These are phyloP conservation scores for Backusella parvicylindrica DNA, from an alignment of 192 early-diverging fungal genomes.

Conservation along the genomic window DNA sequence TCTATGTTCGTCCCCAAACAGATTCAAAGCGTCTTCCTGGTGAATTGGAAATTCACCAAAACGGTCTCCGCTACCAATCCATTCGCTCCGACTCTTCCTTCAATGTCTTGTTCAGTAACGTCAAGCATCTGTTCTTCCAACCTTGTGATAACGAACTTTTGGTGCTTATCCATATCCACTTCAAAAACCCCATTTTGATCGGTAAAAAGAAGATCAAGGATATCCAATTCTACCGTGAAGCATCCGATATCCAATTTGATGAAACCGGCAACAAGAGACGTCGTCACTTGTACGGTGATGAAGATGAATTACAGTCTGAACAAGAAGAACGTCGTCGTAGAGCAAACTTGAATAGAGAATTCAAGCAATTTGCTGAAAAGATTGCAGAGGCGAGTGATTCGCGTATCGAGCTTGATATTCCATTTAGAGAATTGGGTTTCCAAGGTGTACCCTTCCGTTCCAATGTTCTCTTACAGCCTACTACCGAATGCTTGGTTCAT, in stretches of 20 bases:
- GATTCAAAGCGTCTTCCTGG: constrained; percentile 91
- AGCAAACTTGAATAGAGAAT: constrained; percentile 86
- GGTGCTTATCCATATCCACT: constrained; percentile 92
- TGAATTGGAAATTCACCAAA: constrained; percentile 95
- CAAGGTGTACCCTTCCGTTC: constrained; percentile 90
- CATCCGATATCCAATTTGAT: constrained; percentile 91
- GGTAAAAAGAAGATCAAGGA: constrained; percentile 98
- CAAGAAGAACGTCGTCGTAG: constrained; percentile 90
- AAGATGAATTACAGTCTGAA: constrained; percentile 96
- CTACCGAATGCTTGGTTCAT: constrained; percentile 94
- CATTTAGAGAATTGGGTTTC: constrained; percentile 92
- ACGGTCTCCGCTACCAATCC: constrained; percentile 91
- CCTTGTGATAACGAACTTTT: constrained; percentile 96
- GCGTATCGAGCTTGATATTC: constrained; percentile 86
- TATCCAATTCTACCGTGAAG: constrained; percentile 98
- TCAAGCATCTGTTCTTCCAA: constrained; percentile 97
- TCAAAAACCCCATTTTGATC: constrained; percentile 96
- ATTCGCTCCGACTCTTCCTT: constrained; percentile 77
- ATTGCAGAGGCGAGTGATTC: constrained; percentile 79
- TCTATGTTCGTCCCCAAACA: constrained; percentile 86
- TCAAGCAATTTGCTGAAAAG: constrained; percentile 88
- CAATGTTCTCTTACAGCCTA: constrained; percentile 92
- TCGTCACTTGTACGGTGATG: constrained; percentile 91
- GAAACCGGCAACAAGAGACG: constrained; percentile 93
- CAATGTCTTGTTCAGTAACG: constrained; percentile 95